These are phyloP conservation scores for Curvularia sp. DNA, from an alignment of 2,329 filamentous ascomycete species.

Conservation along the genomic window DNA sequence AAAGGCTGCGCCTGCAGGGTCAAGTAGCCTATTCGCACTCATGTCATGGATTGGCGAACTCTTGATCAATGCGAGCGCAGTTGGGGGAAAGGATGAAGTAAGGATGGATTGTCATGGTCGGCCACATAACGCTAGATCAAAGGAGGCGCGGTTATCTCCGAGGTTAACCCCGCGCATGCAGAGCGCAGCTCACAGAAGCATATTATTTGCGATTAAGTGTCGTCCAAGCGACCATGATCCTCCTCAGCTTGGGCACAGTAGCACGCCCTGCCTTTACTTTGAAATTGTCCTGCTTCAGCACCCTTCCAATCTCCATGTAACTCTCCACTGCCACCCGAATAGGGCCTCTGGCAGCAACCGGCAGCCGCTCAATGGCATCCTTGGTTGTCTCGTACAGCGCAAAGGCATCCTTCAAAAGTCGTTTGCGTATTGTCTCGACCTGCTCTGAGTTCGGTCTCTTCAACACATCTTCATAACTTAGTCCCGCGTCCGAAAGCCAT, in stretches of 20 bases:
- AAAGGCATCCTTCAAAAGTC: conserved; percentile 68
- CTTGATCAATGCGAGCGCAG: conserved; percentile 3
- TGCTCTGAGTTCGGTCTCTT: conserved; percentile 56
- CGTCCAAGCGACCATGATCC: conserved; percentile 65
- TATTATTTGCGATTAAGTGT: conserved; percentile 52
- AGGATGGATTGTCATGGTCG: conserved; percentile 1
- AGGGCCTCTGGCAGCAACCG: conserved; percentile 65
- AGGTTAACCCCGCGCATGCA: conserved; percentile 1
- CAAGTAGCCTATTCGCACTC: conserved; percentile 23
- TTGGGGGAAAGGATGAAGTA: not conserved
- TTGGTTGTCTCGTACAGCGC: conserved; percentile 63
- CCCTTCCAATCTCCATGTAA: conserved; percentile 76
- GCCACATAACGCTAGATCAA: not conserved
- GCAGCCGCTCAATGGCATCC: conserved; percentile 66
- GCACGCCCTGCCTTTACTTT: conserved; percentile 54
- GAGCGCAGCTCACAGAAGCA: not conserved
- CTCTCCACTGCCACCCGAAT: conserved; percentile 75
- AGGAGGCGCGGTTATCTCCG: conserved; percentile 8
- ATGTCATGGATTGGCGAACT: conserved; percentile 9
- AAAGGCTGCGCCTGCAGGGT: conserved; percentile 23
- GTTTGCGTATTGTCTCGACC: conserved; percentile 60
- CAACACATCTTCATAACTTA: conserved; percentile 64
- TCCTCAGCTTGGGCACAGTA: conserved; percentile 56
- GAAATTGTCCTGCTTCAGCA: conserved; percentile 59
- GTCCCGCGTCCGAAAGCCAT: conserved; percentile 67